Conservation (phyloP, 192 early-diverging fungal genomes). For the Physocladia obscura region DNA sequence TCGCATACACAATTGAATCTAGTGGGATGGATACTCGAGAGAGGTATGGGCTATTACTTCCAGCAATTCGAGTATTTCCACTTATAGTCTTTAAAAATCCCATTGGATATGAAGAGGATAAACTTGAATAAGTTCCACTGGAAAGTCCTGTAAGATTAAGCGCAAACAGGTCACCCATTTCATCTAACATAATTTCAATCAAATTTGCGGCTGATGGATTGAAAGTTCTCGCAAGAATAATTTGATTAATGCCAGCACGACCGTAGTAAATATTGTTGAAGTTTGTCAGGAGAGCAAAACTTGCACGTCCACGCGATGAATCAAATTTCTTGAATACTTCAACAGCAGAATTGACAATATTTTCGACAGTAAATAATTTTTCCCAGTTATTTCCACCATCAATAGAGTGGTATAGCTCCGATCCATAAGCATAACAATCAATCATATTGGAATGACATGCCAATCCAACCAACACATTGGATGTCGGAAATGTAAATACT, state of each 20-base stretch:
- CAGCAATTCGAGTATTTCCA: neutral
- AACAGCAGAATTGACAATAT: neutral
- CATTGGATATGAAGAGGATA: constrained; percentile 7
- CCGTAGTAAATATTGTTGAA: constrained; percentile 10
- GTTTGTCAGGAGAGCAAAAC: constrained; percentile 7
- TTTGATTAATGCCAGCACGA: neutral
- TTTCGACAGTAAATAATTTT: neutral
- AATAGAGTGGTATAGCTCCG: constrained; percentile 25
- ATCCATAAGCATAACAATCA: constrained; percentile 29
- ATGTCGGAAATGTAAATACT: constrained; percentile 7
- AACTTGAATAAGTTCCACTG: neutral
- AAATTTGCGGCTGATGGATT: neutral
- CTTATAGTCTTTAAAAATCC: constrained; percentile 17
- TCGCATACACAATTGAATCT: neutral
- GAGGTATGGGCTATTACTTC: neutral
- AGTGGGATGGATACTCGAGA: neutral
- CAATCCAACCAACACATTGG: neutral
- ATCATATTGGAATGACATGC: constrained; percentile 23
- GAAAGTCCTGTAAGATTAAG: neutral
- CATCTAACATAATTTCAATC: neutral
- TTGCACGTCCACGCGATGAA: neutral
- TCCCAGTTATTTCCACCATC: constrained; percentile 26
- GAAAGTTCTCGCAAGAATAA: neutral
- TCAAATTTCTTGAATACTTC: constrained; percentile 17
- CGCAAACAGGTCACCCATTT: constrained; percentile 1